Base-by-base conservation (phyloP, 306 rosid species). In the Quillaja saponaria region DNA sequence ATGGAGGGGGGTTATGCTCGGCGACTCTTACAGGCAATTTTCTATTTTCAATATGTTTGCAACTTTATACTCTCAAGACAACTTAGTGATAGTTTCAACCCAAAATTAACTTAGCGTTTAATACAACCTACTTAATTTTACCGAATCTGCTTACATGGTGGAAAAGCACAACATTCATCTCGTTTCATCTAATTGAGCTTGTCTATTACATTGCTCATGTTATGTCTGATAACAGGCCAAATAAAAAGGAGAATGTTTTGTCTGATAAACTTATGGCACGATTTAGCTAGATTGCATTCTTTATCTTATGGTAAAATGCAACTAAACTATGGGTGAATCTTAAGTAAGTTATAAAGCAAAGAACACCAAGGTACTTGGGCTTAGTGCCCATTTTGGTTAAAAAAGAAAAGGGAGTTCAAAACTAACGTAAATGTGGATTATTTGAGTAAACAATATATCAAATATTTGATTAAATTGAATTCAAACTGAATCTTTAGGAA, bases 1-100 rank as follows among this genome's bases (percentile, higher is more conserved):
- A 89, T 92, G 97, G 96, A 92, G 76, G 99, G 99, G 20, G 82
- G 87, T 72, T 89, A 89, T 81, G 99, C 82, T 58, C 75, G 99
- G 61, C 78, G 95, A 17, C 96, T 92, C 25, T 83, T 92, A 83
- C 99, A 92, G 95, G 99, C 78, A 80, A 71, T 14, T 69, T 66
- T 48, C 71, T 63, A 39, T 14, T 48, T 69, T 19, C 39, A 8
- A 46, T 60, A 19, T 44, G 14, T 50, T 25, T 21, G 15, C 16
- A 40, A 25, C 54, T 15, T 54, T 53, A 45, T 55, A 40, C 69
- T 53, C 16, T 31, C 46, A 35, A 33, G 38, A 34, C 7, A 35
- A 28, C 35, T 28, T 20, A 49, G 19, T 58, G 40, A 31, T 14
- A n/a, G n/a, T n/a, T n/a, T n/a, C n/a, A n/a, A n/a, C 11, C 33